Evolutionary conservation across 768 basidiomycete genomes (phyloP).

Genomic region (Lactarius quietus): DNA sequence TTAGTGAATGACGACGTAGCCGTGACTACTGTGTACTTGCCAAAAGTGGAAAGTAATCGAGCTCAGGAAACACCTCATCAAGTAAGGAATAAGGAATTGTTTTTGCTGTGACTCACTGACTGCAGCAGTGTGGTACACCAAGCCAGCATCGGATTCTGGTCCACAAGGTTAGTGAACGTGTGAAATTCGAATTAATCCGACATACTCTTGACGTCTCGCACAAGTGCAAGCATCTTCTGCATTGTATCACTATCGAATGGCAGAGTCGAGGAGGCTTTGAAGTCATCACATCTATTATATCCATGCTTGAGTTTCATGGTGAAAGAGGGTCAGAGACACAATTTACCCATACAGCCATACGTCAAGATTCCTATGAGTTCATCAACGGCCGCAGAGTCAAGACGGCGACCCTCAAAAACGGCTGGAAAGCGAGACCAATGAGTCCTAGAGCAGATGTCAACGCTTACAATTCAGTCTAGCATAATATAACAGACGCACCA

Average conservation of each 20-base stretch:
- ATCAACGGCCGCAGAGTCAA: slow-evolving; percentile 25
- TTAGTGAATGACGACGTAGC: neutral
- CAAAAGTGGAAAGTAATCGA: neutral
- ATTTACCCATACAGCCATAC: slow-evolving; percentile 35
- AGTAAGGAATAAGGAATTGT: neutral
- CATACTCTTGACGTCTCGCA: neutral
- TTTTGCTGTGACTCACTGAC: neutral
- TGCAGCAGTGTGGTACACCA: neutral
- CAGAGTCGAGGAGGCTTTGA: neutral
- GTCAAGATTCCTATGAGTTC: slow-evolving; percentile 32
- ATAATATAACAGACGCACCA: slow-evolving; percentile 22
- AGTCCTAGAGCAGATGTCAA: neutral
- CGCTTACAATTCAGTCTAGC: slow-evolving; percentile 1
- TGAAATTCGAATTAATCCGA: too few relatives aligned
- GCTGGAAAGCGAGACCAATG: neutral
- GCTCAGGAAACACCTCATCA: neutral
- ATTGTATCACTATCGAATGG: neutral
- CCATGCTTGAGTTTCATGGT: neutral
- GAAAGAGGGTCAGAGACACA: neutral
- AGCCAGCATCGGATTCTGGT: neutral
- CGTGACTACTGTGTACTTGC: neutral
- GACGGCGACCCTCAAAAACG: slow-evolving; percentile 2
- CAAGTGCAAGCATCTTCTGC: neutral
- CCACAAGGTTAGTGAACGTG: neutral
- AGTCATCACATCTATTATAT: neutral